Base-by-base conservation (phyloP, 495 filamentous ascomycete genomes). In the Amphirosellinia nigrospora region DNA sequence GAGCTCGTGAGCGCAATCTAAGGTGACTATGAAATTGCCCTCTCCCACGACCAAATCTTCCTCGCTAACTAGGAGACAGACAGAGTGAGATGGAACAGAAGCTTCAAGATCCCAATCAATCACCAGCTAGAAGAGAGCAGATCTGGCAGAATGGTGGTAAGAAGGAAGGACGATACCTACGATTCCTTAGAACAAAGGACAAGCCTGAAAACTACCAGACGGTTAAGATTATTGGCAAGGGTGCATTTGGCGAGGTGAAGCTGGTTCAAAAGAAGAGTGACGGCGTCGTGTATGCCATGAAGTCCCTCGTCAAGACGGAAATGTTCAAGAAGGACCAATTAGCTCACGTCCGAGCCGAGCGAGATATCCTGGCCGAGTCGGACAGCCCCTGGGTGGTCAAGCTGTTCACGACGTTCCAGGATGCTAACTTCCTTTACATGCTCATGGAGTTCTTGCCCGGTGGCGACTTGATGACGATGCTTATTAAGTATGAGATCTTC, bases 271-370 rank as follows among this genome's bases (percentile, higher is more conserved):
- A 96, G 82, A 97, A 94, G 86, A 88, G 90, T n/a, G 96, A 98
- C 74, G 93, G 93, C 79, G 96, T 97, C 80, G 94, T 98, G 68
- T 99, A 98, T 76, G 96, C 96, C 53, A 91, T 99, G 84, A 99
- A 99, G 84, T 97, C 95, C 39, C 84, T 99, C 66, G 91, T 98
- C 81, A 99, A 99, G 86, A 91, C 92, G 7, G 96, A 99, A 80
- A 99, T 99, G 96, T 97, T 97, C 84, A 98, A 97, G 85, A 98
- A 97, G 83, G 96, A 99, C 75, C 96, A 99, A 80, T 83, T 99
- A 68, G 96, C 96, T n/a, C 96, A 99, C 82, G 96, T 99, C 61
- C 94, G 97, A 69, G 93, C 96, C 19, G 96, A 99, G 83, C 89
- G 96, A 84, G 96, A 99, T 79, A 97, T 99, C 72, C 83, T 99